Evolutionary conservation across 1,284 basidiomycete genomes (phyloP).

Genomic region (Naganishia liquefaciens): DNA sequence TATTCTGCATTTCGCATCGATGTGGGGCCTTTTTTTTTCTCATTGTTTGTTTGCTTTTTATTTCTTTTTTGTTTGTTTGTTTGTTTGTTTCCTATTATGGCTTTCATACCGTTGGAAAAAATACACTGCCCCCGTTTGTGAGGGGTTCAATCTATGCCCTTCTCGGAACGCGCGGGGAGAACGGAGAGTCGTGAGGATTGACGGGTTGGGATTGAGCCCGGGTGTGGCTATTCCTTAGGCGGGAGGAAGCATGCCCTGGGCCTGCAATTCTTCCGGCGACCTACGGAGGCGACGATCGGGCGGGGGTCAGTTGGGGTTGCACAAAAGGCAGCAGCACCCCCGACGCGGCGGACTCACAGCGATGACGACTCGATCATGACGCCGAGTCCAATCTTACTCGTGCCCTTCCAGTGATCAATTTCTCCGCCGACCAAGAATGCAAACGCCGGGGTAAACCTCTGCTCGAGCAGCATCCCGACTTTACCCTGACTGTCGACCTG

Average conservation of each 20-base stretch:
- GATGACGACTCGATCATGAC: slow-evolving; percentile 79
- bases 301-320: too few relatives aligned
- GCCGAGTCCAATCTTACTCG: slow-evolving; percentile 91
- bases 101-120: background rate
- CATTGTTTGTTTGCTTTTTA: background rate
- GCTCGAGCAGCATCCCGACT: slow-evolving; percentile 91
- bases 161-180: too few relatives aligned
- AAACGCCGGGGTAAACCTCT: slow-evolving; percentile 92
- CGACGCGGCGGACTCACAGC: slow-evolving; percentile 4
- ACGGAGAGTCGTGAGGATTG: background rate
- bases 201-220: background rate
- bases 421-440: slow-evolving; percentile 93
- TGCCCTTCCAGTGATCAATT: slow-evolving; percentile 97
- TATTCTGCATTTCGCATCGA: slow-evolving; percentile 2
- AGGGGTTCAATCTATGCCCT: background rate
- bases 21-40: too few relatives aligned
- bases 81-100: slow-evolving; percentile 3
- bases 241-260: slow-evolving; percentile 26
- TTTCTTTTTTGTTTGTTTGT: slow-evolving; percentile 1
- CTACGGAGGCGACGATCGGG: slow-evolving; percentile 5
- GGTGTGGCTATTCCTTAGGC: slow-evolving; percentile 4
- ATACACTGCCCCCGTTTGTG: background rate
- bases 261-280: slow-evolving; percentile 27
- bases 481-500: slow-evolving; percentile 92
- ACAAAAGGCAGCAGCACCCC: background rate